phyloP scores from a whole-genome alignment of 129 eudicot species.

The Chrysanthemum lavandulifolium region DNA sequence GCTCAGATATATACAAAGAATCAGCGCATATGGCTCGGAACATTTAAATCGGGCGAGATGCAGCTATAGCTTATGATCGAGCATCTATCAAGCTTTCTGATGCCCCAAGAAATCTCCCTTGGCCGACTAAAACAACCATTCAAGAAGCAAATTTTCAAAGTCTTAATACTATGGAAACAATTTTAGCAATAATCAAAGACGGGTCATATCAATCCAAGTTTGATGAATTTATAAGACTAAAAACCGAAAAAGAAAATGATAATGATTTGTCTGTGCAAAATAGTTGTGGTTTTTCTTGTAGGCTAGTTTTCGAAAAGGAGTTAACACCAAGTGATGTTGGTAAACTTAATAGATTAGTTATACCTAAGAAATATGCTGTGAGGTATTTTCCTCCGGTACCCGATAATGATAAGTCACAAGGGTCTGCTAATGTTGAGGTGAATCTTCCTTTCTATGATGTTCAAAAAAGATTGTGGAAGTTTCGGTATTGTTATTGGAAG shows the following conservation, averaged over 20 bases:
- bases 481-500: constrained; percentile 78
- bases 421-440: constrained; percentile 34
- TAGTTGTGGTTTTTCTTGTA: constrained; percentile 30
- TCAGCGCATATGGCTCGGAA: constrained; percentile 78
- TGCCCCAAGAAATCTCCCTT: constrained; percentile 55
- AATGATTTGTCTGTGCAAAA: constrained; percentile 15
- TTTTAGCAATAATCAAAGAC: constrained; percentile 66
- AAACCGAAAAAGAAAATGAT: background rate
- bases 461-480: constrained; percentile 55
- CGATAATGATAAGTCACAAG: constrained; percentile 4
- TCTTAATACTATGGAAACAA: constrained; percentile 31
- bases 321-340: constrained; percentile 90
- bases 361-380: constrained; percentile 72
- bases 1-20: constrained; percentile 79
- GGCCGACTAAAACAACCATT: constrained; percentile 33
- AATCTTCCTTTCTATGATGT: constrained; percentile 56
- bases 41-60: constrained; percentile 60
- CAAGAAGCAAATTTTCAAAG: constrained; percentile 60
- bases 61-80: constrained; percentile 79
- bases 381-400: constrained; percentile 43
- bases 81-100: constrained; percentile 63
- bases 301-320: constrained; percentile 64
- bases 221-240: constrained; percentile 38
- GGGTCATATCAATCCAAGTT: constrained; percentile 68
- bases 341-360: constrained; percentile 69